Percentiles rank a stretch among this genome's conserved stretches.
phyloP scores from a whole-genome alignment of 306 rosid genomes.

The Phaseolus lunatus region DNA sequence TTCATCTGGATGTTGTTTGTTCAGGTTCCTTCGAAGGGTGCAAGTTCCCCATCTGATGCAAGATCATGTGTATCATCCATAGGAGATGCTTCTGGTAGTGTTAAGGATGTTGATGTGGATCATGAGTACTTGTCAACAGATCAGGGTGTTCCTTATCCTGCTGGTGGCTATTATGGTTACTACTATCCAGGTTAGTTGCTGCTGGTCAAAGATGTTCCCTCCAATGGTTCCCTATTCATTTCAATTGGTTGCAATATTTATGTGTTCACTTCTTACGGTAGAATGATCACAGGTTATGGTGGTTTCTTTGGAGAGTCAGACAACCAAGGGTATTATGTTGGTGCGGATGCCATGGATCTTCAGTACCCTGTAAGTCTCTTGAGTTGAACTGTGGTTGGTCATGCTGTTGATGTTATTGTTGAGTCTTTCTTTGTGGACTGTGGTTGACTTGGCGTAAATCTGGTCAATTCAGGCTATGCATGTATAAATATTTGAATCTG shows the following conservation, averaged over 20 bases:
- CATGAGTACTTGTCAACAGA: constrained; percentile 52
- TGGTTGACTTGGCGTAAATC: constrained; percentile 38
- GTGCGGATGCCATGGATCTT: constrained; percentile 60
- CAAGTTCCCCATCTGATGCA: constrained; percentile 72
- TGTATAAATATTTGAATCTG: constrained; percentile 17
- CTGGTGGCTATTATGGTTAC: constrained; percentile 67
- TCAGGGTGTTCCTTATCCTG: constrained; percentile 50
- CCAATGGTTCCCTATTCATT: constrained; percentile 22
- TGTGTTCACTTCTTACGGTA: constrained; percentile 57
- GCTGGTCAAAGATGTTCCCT: constrained; percentile 27
- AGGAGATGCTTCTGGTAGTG: constrained; percentile 61
- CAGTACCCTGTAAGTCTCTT: constrained; percentile 76
- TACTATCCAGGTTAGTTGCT: constrained; percentile 74
- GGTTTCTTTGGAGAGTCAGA: constrained; percentile 66
- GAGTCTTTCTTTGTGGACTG: constrained; percentile 21
- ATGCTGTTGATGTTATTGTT: constrained; percentile 3
- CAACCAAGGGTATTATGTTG: constrained; percentile 72
- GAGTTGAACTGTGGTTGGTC: neutral
- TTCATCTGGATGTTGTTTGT: constrained; percentile 32
- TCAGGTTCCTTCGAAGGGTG: constrained; percentile 64
- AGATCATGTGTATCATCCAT: constrained; percentile 63
- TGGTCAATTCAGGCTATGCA: constrained; percentile 20
- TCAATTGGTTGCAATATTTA: constrained; percentile 48
- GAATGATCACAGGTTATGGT: constrained; percentile 72
- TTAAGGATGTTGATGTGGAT: constrained; percentile 61